Conservation (phyloP, 192 early-diverging fungal species). For the Backusella liffmaniae region DNA sequence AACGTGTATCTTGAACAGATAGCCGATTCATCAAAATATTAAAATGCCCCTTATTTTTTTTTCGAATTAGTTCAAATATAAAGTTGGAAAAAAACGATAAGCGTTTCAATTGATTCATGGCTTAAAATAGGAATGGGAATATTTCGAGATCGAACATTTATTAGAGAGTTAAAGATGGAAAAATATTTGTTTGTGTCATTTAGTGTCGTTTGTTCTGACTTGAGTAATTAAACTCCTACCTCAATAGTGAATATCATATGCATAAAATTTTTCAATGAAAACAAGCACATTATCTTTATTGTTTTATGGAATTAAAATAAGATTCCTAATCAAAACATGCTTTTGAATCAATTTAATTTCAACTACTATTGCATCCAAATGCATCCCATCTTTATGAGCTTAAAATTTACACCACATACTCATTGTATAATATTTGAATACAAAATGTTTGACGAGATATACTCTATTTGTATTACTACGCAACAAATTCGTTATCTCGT, state of each 20-base stretch:
- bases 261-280: neutral
- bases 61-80: neutral
- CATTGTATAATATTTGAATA: no score
- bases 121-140: neutral
- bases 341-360: neutral
- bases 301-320: neutral
- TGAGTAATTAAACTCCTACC: neutral
- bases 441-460: no score
- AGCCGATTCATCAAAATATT: neutral
- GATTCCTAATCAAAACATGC: constrained; percentile 4
- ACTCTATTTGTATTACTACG: no score
- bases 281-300: neutral
- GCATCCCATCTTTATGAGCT: neutral
- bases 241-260: neutral
- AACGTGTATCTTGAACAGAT: neutral
- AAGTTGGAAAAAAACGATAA: neutral
- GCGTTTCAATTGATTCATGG: neutral
- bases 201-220: neutral
- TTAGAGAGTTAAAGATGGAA: neutral
- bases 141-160: neutral
- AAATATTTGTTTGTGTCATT: neutral
- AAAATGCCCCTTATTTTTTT: neutral
- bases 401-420: no score
- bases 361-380: neutral
- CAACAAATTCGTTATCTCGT: no score